Percentiles rank a stretch among this genome's conserved stretches.
phyloP scores from a whole-genome alignment of 352 stramenopile genomes.

The Phytophthora megakarya region DNA sequence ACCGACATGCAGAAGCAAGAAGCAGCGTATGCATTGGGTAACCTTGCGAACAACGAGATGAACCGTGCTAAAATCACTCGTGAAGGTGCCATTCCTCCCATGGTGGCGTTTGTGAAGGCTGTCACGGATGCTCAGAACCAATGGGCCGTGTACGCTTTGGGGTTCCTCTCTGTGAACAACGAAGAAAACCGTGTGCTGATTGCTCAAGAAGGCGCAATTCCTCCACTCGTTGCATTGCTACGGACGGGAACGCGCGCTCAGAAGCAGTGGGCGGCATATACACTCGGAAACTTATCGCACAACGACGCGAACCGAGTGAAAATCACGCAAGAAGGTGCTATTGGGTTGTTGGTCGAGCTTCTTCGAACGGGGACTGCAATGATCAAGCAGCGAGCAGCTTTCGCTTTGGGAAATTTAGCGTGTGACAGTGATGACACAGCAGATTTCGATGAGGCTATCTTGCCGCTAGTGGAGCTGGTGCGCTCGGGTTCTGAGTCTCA shows the following conservation, averaged over 20 bases:
- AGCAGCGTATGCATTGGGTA: slow-evolving; percentile 26
- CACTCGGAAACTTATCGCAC: slow-evolving; percentile 24
- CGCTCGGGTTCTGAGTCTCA: slow-evolving; percentile 13
- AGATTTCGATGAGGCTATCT: slow-evolving; percentile 21
- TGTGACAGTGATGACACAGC: slow-evolving; percentile 15
- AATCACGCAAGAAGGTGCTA: slow-evolving; percentile 20
- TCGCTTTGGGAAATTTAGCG: slow-evolving; percentile 26
- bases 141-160: slow-evolving; percentile 27
- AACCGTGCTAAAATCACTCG: slow-evolving; percentile 20
- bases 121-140: slow-evolving; percentile 32
- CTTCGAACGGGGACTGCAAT: slow-evolving; percentile 12
- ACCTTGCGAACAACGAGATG: slow-evolving; percentile 10
- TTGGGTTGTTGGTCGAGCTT: slow-evolving; percentile 15
- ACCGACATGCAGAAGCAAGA: slow-evolving; percentile 34
- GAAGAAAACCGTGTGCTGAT: slow-evolving; percentile 26
- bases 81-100: slow-evolving; percentile 27
- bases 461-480: slow-evolving; percentile 27
- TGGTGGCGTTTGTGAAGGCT: slow-evolving; percentile 24
- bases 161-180: slow-evolving; percentile 17
- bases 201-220: slow-evolving; percentile 26
- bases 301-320: slow-evolving; percentile 23
- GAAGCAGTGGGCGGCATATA: slow-evolving; percentile 29
- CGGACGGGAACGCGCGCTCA: slow-evolving; percentile 12
- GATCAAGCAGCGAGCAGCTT: slow-evolving; percentile 26
- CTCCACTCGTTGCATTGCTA: slow-evolving; percentile 19